Evolutionary conservation across 345 rosid species (phyloP).

Genomic region (Limnanthes douglasii): DNA sequence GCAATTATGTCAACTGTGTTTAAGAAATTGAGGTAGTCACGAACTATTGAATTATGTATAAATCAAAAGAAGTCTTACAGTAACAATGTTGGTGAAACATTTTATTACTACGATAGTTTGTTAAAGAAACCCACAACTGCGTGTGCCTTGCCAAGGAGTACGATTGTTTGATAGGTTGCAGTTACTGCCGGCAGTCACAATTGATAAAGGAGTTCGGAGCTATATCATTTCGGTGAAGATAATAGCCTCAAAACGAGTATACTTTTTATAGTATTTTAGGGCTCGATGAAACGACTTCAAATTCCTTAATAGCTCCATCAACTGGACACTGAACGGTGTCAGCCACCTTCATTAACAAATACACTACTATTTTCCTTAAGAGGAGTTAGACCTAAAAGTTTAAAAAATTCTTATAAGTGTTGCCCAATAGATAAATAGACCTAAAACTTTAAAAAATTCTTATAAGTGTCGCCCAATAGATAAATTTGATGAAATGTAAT

Average conservation of each 20-base stretch:
- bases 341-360: slow-evolving; percentile 15
- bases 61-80: no score
- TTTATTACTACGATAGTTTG: no score
- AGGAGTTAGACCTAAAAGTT: no score
- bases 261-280: slow-evolving; percentile 12
- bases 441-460: no score
- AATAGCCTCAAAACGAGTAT: slow-evolving; percentile 3
- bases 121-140: slow-evolving; percentile 21
- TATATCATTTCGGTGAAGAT: slow-evolving; percentile 13
- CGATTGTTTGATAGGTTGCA: no score
- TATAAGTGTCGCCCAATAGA: no score
- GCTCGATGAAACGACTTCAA: slow-evolving; percentile 27
- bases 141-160: slow-evolving; percentile 39
- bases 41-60: slow-evolving; percentile 43
- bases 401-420: no score
- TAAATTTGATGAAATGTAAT: no score
- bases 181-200: slow-evolving; percentile 4
- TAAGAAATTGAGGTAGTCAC: slow-evolving; percentile 44
- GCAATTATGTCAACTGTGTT: slow-evolving; percentile 56
- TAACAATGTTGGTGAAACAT: no score
- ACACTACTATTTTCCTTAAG: slow-evolving; percentile 30
- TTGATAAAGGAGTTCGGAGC: slow-evolving; percentile 33
- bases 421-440: no score
- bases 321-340: slow-evolving; percentile 35
- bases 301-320: slow-evolving; percentile 37